Evolutionary conservation across 176 grass and related monocot species (phyloP).

Genomic region (Musa beccarii): DNA sequence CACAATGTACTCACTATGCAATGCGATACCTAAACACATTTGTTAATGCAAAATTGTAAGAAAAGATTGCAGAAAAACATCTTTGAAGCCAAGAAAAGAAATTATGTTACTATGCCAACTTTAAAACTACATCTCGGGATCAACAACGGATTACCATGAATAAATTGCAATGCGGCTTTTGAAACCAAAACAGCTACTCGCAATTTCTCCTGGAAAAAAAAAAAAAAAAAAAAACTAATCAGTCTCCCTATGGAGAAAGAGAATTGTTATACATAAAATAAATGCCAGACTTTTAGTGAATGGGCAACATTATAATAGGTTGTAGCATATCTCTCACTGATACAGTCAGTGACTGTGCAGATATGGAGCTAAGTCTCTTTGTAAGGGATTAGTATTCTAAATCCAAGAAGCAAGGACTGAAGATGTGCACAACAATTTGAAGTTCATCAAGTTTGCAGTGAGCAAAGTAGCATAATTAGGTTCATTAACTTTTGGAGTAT

Average conservation of each 20-base stretch:
- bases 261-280: background rate
- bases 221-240: background rate
- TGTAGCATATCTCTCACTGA: no score
- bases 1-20: background rate
- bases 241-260: background rate
- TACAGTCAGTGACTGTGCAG: background rate
- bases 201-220: constrained; percentile 2
- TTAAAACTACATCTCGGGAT: background rate
- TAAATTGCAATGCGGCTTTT: constrained; percentile 9
- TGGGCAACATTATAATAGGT: background rate
- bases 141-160: background rate
- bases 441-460: background rate
- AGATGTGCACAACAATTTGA: background rate
- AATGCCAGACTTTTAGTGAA: background rate
- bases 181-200: constrained; percentile 16
- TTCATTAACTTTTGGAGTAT: background rate
- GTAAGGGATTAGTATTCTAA: background rate
- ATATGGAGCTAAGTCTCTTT: background rate
- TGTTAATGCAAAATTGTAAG: background rate
- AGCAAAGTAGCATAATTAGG: background rate
- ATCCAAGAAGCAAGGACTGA: background rate
- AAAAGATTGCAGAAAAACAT: background rate
- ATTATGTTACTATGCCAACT: background rate
- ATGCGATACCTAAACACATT: background rate
- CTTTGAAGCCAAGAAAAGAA: background rate